Evolutionary conservation across 2,329 filamentous ascomycete genomes (phyloP).

Genomic region (Verticillium longisporum): DNA sequence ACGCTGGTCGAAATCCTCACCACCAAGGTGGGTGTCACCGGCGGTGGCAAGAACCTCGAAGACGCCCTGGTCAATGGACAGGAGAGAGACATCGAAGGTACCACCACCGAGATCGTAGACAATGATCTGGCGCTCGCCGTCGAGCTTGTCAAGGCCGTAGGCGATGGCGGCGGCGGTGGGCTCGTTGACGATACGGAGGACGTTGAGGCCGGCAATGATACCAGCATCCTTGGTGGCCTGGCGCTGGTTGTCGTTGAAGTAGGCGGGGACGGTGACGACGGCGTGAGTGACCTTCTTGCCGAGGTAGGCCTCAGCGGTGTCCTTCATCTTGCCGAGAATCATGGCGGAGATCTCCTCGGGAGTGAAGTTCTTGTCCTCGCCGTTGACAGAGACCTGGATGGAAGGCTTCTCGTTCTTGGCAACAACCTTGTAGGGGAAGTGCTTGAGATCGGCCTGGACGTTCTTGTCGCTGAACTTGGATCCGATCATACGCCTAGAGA

Average conservation of each 20-base stretch:
- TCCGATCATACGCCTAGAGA: constrained; percentile 68
- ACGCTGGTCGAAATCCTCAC: constrained; percentile 98
- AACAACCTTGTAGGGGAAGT: constrained; percentile 94
- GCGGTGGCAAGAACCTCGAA: constrained; percentile 93
- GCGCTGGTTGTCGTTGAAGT: constrained; percentile 98
- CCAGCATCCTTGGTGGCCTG: constrained; percentile 96
- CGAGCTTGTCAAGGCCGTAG: constrained; percentile 85
- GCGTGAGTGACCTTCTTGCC: constrained; percentile 80
- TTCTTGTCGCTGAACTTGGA: constrained; percentile 80
- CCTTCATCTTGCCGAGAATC: constrained; percentile 81
- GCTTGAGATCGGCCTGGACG: constrained; percentile 90
- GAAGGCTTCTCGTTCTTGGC: constrained; percentile 86
- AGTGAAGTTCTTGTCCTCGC: constrained; percentile 64
- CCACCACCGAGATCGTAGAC: constrained; percentile 92
- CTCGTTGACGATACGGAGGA: constrained; percentile 95
- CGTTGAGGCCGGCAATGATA: constrained; percentile 84
- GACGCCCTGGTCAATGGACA: constrained; percentile 85
- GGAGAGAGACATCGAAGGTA: constrained; percentile 90
- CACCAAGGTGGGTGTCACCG: constrained; percentile 95
- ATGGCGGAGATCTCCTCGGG: constrained; percentile 77
- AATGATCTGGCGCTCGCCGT: constrained; percentile 79
- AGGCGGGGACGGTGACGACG: constrained; percentile 90
- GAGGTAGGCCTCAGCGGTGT: constrained; percentile 71
- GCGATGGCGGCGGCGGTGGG: constrained; percentile 92
- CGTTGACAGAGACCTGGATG: constrained; percentile 66